Evolutionary conservation across 2,329 filamentous ascomycete species (phyloP), one percentile per base, ranked within the genome.

Genomic region (Penicillium sp.): DNA sequence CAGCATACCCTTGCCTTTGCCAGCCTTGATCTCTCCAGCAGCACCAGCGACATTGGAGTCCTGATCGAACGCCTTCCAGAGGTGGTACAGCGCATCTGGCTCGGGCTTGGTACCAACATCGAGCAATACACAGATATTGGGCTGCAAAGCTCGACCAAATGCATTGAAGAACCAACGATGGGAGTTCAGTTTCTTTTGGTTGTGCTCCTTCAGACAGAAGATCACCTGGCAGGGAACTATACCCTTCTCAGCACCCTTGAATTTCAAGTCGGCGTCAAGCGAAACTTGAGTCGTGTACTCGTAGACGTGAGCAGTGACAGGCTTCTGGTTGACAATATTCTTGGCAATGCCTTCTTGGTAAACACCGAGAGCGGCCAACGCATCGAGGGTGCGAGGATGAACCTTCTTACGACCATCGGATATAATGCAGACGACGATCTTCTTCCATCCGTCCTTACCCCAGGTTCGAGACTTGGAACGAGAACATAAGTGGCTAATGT

Each of bases 141-240:
- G 94, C 63, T 93, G 96, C 21, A 99, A 81, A 0, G 93, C 89
- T 60, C 88, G 87, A 26, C 94, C 95, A 70, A 99, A 96, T 0
- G 94, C 94, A 70, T 99, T 99, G 80, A 99, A 99, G 78, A 97
- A 97, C 94, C 94, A 99, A 53, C 94, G 87, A 75, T 99, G 94
- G 1, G 92, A 97, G 79, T 99, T 99, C 65, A 99, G 84, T 79
- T 99, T 99, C 77, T 96, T 95, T 70, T 89, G 85, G 72, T 99
- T 99, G 79, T 94, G 92, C 73, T 99, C 94, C 77, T 99, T 99
- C 58, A 99, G 79, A 69, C 95, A 99, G 75, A 99, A 99, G 66
- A 99, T 93, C 80, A 99, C 91, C 77, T 99, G 94, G 70, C 92
- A 96, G 1, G 94, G 95, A 11, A 97, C 91, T 62, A 99, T 99